Base-by-base conservation (phyloP, 2,329 filamentous ascomycete genomes). In the Ceratocystis alfenasii region DNA sequence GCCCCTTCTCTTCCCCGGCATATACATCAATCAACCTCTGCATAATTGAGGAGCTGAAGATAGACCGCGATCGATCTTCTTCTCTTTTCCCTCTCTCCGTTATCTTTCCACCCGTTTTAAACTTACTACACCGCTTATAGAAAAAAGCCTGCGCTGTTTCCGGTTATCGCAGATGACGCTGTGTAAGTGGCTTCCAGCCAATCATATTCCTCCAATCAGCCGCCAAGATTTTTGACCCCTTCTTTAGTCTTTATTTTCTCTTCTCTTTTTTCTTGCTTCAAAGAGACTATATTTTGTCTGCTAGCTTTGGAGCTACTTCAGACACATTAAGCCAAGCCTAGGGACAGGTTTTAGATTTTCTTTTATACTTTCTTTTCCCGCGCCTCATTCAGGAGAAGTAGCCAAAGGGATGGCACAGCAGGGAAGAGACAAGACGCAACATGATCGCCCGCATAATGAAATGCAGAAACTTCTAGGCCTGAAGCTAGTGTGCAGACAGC, bases 101-200 rank as follows among this genome's bases (percentile, higher is more conserved):
- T 30, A 3, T 30, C n/a, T 55, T 55, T 10, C 17, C 17, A 5
- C 12, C 10, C 15, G 10, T 28, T 28, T 55, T 55, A 25, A 10
- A 25, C 53, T 15, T n/a, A 30, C n/a, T 17, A 10, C 17, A n/a
- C 12, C 28, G 12, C 28, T 30, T 59, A 25, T 17, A 25, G 30
- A 30, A 5, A 2, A 57, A 2, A 50, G 30, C 10, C 6, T 7
- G 25, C 33, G 28, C 53, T 30, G 53, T 30, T 59, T 59, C 12
- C 53, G 53, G 53, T 7, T 59, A 59, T 17, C 4, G 28, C n/a
- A 25, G 12, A 12, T 7, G n/a, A 10, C 7, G 53, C 53, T 17
- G 46, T 65, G 53, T 65, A 57, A 59, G 63, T 65, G 63, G 33
- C 50, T 61, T 22, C 60, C 33, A 65, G 50, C 63, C 63, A 65